A percentile compares a stretch with the other conserved stretches of the same genome.
Evolutionary conservation across 2,329 filamentous ascomycete genomes (phyloP).

Genomic region (Chaetothyriales sp.): DNA sequence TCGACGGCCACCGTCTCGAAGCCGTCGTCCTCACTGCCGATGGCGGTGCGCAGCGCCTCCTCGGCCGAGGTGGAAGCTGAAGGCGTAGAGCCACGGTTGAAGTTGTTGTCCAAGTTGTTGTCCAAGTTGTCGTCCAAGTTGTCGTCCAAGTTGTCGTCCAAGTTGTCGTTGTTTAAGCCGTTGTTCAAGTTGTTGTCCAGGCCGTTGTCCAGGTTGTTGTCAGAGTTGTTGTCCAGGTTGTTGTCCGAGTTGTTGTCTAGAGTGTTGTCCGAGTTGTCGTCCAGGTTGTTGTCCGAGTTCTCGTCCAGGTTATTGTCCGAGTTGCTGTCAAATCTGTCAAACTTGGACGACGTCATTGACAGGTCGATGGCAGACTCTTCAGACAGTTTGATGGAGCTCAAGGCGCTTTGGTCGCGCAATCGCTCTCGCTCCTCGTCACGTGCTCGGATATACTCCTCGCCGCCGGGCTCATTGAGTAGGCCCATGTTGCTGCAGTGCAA

Average conservation of each 20-base stretch:
- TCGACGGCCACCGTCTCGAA: conserved; percentile 82
- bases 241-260: too few species aligned
- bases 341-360: conserved; percentile 33
- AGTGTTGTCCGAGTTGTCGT: too few species aligned
- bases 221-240: conserved; percentile 8
- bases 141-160: conserved; percentile 7
- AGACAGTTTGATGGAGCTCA: conserved; percentile 34
- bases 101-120: conserved; percentile 12
- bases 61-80: conserved; percentile 42
- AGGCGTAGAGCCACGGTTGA: conserved; percentile 16
- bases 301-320: conserved; percentile 6
- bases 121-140: conserved; percentile 15
- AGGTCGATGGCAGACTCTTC: conserved; percentile 44
- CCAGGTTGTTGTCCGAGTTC: conserved; percentile 18
- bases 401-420: conserved; percentile 61
- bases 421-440: conserved; percentile 71
- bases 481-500: conserved; percentile 99
- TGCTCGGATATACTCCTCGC: conserved; percentile 68
- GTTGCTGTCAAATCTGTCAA: conserved; percentile 18
- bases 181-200: conserved; percentile 4
- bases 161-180: conserved; percentile 13
- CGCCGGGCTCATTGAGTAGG: conserved; percentile 77
- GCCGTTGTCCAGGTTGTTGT: too few species aligned
- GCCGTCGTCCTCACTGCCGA: conserved; percentile 73
- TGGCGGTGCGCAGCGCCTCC: conserved; percentile 55